Base-by-base conservation (phyloP, 495 filamentous ascomycete species). In the Hypoxylon crocopeplum region DNA sequence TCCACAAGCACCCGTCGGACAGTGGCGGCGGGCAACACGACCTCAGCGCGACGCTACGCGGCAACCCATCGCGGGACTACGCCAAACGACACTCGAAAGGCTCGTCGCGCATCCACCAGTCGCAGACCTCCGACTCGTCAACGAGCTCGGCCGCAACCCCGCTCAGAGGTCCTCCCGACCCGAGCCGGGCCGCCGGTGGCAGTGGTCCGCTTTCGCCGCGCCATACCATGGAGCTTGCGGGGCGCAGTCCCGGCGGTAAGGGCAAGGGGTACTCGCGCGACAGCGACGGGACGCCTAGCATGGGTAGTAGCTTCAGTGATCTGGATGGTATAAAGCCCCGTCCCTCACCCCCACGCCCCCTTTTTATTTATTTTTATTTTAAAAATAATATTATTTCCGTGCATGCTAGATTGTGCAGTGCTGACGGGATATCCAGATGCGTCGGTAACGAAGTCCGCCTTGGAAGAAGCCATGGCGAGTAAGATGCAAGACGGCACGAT, bases 221-320 rank as follows among this genome's bases (percentile, higher is more conserved):
- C 20, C 79, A 86, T 13, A 75, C 81, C 0, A 77, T 78, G 2
- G 85, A 87, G 54, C 62, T 85, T 17, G 71, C 81, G 3, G 80
- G 79, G n/a, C 75, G 80, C 12, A 88, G 83, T 62, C 83, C 84
- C 1, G 75, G 75, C 32, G 68, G 71, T 17, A 83, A 82, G 45
- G 75, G 79, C 8, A 81, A 79, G 22, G 82, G 77, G 12, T 56
- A 69, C 7, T 77, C 76, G 11, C 79, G 84, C 45, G 88, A 91
- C 5, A 96, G 91, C 63, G 92, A 96, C 56, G 92, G 86, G 2
- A 92, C 90, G 1, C 94, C 92, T 0, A 98, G 95, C 62, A 98
- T 98, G 89, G 92, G 93, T 1, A 97, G 92, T 68, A 97, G 93
- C 70, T 98, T 96, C 68, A 97, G 93, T 72, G 94, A 98, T 76